Conservation (phyloP, 169 alveolate species). For the Plasmodium knowlesi region DNA sequence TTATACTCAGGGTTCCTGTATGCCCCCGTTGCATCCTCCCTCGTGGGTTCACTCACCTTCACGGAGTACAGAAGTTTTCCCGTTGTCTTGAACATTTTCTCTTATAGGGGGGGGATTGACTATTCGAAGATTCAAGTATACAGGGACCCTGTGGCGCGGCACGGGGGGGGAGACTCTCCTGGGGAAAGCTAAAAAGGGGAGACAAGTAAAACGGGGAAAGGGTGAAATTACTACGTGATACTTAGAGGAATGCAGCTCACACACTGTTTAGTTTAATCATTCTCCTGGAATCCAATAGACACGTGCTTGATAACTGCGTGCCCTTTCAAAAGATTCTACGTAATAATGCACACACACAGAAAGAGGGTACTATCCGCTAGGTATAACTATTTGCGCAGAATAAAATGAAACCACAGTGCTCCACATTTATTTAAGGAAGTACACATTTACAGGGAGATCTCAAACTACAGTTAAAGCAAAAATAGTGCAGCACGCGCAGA, state of each 20-base stretch:
- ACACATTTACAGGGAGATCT: neutral
- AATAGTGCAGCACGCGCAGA: neutral
- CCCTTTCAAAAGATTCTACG: neutral
- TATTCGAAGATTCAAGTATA: neutral
- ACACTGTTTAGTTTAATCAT: neutral
- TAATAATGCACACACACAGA: neutral
- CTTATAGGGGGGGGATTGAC: neutral
- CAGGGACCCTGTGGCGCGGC: neutral
- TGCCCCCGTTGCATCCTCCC: constrained; percentile 36
- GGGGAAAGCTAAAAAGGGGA: neutral
- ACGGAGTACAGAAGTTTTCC: constrained; percentile 23
- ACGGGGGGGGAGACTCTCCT: neutral
- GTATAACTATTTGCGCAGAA: neutral
- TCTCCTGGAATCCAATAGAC: neutral
- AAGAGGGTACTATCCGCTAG: neutral
- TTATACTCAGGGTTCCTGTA: constrained; percentile 15
- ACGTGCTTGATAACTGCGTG: neutral
- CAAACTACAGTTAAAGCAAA: neutral
- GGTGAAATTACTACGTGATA: neutral
- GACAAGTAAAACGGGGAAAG: neutral
- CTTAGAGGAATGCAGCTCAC: neutral
- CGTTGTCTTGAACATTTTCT: constrained; percentile 16
- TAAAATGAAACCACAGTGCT: neutral
- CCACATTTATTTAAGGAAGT: neutral
- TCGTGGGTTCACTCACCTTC: constrained; percentile 15